Evolutionary conservation across 192 early-diverging fungal species (phyloP), one percentile per base, ranked within the genome.

Genomic region (Entrophospora sp.): DNA sequence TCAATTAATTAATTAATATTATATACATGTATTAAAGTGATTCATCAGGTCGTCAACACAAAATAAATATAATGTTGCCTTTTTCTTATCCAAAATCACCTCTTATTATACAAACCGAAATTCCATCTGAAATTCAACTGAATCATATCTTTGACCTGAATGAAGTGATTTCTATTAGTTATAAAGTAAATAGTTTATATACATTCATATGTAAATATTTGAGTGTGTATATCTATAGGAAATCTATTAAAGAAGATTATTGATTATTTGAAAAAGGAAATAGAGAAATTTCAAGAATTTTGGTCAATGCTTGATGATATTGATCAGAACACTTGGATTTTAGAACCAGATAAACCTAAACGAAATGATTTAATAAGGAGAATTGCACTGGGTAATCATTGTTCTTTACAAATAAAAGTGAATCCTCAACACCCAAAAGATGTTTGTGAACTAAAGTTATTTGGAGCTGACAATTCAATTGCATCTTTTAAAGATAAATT

Each of bases 1-100:
- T n/a, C n/a, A n/a, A n/a, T n/a, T n/a, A n/a, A n/a, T n/a, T n/a
- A n/a, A n/a, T n/a, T n/a, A n/a, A n/a, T n/a, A 30, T n/a, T 13
- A 5, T 49, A 20, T 51, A 1, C 7, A 14, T 64, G 28, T 40
- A 4, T 20, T 5, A 25, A 3, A 66, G 64, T 40, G 64, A 66
- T 31, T 66, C 64, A 18, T 66, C 64, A 35, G 38, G 64, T 37
- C 48, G 64, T n/a, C n/a, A 66, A 31, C 64, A 66, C 32, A 51
- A 9, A 36, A 55, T 66, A 12, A 16, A 14, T 12, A 31, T 66
- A 14, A 22, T 38, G 7, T 43, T 66, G 3, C 48, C 64, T 10
- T 42, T 28, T 31, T 55, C 48, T 18, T 66, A 66, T 43, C 64
- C 64, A 36, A 14, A 40, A 38, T 9, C 35, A 22, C 25, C 51